These are phyloP conservation scores for Podaxis rugospora DNA, from an alignment of 768 basidiomycete species.

Conservation along the genomic window DNA sequence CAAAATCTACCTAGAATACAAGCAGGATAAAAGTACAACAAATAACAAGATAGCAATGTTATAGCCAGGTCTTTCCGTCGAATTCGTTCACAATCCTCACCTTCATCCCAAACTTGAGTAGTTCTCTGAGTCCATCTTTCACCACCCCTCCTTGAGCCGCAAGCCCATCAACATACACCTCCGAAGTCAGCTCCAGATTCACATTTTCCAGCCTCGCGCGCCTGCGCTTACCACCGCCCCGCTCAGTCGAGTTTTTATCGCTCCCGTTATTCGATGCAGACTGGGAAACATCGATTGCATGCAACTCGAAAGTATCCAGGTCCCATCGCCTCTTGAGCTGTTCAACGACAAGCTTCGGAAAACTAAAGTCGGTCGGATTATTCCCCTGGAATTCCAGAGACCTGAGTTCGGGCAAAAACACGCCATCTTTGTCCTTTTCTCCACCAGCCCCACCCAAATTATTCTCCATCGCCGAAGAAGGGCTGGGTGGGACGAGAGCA, in stretches of 20 bases:
- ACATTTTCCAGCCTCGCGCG: background rate
- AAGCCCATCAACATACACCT: slow-evolving; percentile 5
- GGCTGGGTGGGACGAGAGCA: background rate
- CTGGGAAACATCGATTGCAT: background rate
- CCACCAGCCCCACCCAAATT: background rate
- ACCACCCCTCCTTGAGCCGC: background rate
- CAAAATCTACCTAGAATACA: background rate
- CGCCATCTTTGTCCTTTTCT: background rate
- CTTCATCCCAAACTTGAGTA: background rate
- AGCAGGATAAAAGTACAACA: background rate
- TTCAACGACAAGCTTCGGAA: slow-evolving; percentile 1
- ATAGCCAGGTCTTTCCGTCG: slow-evolving; percentile 3
- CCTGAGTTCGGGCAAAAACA: slow-evolving; percentile 4
- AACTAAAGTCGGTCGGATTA: slow-evolving; percentile 1
- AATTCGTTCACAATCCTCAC: slow-evolving; percentile 1
- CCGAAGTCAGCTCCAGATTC: slow-evolving; percentile 7
- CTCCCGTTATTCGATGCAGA: background rate
- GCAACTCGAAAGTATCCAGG: background rate
- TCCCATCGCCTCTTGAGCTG: slow-evolving; percentile 3
- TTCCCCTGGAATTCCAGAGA: slow-evolving; percentile 5
- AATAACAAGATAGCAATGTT: background rate
- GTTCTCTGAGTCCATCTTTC: background rate
- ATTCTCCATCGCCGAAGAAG: background rate
- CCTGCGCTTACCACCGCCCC: background rate
- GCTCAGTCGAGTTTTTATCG: background rate